phyloP scores from a whole-genome alignment of 2,329 filamentous ascomycete genomes.

The Alternaria angustiovoidea region DNA sequence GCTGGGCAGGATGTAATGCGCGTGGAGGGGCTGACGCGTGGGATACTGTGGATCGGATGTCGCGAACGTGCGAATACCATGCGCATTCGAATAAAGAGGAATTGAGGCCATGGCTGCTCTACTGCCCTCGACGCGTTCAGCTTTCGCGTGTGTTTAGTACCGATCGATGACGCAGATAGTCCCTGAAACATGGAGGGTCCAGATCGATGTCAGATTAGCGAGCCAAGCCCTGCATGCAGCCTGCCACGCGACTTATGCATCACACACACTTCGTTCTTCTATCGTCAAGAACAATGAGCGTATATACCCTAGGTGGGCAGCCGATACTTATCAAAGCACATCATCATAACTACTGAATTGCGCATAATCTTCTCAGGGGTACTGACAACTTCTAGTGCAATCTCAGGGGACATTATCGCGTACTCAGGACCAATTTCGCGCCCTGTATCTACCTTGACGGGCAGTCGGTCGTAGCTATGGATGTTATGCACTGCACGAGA shows the following conservation, averaged over 20 bases:
- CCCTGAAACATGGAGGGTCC: constrained; percentile 30
- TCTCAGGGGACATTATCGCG: too few relatives aligned
- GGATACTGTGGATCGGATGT: not conserved
- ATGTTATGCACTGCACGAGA: too few relatives aligned
- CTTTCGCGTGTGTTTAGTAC: constrained; percentile 19
- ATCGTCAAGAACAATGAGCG: too few relatives aligned
- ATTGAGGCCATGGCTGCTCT: not conserved
- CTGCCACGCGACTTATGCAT: not conserved
- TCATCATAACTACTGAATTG: too few relatives aligned
- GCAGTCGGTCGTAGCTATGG: too few relatives aligned
- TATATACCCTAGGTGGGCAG: too few relatives aligned
- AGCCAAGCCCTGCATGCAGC: constrained; percentile 16
- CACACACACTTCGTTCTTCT: not conserved
- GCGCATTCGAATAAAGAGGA: not conserved
- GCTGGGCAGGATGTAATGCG: not conserved
- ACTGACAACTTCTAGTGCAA: too few relatives aligned
- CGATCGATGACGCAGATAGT: constrained; percentile 44
- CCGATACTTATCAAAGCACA: too few relatives aligned
- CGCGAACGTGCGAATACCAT: not conserved
- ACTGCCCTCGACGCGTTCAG: constrained; percentile 19
- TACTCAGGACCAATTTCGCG: too few relatives aligned
- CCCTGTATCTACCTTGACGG: too few relatives aligned
- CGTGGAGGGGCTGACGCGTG: not conserved
- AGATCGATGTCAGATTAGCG: constrained; percentile 37
- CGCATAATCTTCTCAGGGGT: too few relatives aligned